These are phyloP conservation scores for Leccinum pachyderme DNA, from an alignment of 1,284 basidiomycete genomes.

Conservation along the genomic window DNA sequence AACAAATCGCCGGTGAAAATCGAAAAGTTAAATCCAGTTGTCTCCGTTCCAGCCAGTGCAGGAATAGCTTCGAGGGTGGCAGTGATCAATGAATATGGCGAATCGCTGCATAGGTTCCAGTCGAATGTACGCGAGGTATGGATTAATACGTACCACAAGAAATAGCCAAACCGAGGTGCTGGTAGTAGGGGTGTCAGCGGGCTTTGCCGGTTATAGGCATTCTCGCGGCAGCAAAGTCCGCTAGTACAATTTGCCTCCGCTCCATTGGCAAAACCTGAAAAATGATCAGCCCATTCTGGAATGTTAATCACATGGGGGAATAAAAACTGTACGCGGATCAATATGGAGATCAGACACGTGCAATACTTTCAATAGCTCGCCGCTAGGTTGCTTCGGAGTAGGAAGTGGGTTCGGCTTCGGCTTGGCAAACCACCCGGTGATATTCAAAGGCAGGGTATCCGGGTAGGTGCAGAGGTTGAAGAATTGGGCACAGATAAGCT, in stretches of 20 bases:
- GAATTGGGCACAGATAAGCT: conserved; percentile 59
- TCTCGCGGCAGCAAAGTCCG: conserved; percentile 70
- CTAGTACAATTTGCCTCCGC: conserved; percentile 73
- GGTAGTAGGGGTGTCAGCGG: conserved; percentile 51
- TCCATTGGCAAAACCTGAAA: conserved; percentile 64
- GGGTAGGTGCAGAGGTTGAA: conserved; percentile 51
- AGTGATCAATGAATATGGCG: conserved; percentile 62
- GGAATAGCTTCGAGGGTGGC: conserved; percentile 70
- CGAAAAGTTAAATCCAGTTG: conserved; percentile 61
- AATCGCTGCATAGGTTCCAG: conserved; percentile 49
- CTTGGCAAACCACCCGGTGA: conserved; percentile 58
- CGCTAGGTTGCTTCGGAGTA: conserved; percentile 52
- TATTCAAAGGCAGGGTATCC: conserved; percentile 49
- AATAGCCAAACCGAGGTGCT: conserved; percentile 69
- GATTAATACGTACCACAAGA: conserved; percentile 45
- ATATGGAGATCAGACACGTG: conserved; percentile 80
- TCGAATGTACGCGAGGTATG: not conserved
- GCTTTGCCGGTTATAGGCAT: conserved; percentile 50
- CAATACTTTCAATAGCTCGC: conserved; percentile 67
- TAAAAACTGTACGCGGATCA: conserved; percentile 54
- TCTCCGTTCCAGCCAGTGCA: conserved; percentile 58
- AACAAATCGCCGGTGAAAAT: conserved; percentile 79
- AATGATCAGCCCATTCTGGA: not conserved
- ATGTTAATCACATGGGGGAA: not conserved
- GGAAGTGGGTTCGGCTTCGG: conserved; percentile 70